Evolutionary conservation across 768 basidiomycete genomes (phyloP).

Genomic region (Tylopilus vinaceipallidus): DNA sequence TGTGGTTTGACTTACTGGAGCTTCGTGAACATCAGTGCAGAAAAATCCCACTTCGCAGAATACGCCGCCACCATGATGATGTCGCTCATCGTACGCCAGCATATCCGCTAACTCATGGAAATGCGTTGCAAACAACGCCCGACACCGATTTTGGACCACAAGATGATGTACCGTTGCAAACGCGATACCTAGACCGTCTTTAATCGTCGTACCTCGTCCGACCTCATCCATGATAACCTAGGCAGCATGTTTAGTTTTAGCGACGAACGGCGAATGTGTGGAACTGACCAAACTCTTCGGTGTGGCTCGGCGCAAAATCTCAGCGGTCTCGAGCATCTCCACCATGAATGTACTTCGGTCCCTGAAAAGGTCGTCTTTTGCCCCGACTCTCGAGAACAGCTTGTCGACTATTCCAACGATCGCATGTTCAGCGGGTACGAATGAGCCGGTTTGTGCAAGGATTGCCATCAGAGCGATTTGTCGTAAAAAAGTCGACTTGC

Average conservation of each 20-base stretch:
- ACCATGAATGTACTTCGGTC: conserved; percentile 98
- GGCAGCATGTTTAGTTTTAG: conserved; percentile 6
- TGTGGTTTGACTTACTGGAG: conserved; percentile 48
- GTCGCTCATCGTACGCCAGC: conserved; percentile 56
- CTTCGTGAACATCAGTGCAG: conserved; percentile 85
- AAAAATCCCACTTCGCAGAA: conserved; percentile 76
- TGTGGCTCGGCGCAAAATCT: conserved; percentile 85
- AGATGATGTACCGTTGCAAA: conserved; percentile 89
- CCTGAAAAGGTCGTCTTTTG: conserved; percentile 90
- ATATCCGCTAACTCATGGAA: conserved; percentile 92
- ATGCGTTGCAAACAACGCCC: conserved; percentile 97
- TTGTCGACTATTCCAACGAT: conserved; percentile 84
- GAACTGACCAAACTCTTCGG: conserved; percentile 70
- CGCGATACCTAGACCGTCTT: conserved; percentile 91
- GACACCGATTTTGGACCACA: conserved; percentile 63
- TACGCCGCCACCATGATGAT: conserved; percentile 39
- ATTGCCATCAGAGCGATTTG: conserved; percentile 89
- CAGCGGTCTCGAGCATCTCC: conserved; percentile 94
- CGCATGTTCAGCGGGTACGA: conserved; percentile 86
- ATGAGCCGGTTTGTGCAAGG: conserved; percentile 90
- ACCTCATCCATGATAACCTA: conserved; percentile 99
- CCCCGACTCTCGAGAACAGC: conserved; percentile 92
- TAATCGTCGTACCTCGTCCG: conserved; percentile 91
- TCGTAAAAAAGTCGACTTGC: conserved; percentile 90
- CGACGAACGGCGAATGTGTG: not conserved